phyloP scores from a whole-genome alignment of 2,329 filamentous ascomycete species.

The Lizonia empirigonia region DNA sequence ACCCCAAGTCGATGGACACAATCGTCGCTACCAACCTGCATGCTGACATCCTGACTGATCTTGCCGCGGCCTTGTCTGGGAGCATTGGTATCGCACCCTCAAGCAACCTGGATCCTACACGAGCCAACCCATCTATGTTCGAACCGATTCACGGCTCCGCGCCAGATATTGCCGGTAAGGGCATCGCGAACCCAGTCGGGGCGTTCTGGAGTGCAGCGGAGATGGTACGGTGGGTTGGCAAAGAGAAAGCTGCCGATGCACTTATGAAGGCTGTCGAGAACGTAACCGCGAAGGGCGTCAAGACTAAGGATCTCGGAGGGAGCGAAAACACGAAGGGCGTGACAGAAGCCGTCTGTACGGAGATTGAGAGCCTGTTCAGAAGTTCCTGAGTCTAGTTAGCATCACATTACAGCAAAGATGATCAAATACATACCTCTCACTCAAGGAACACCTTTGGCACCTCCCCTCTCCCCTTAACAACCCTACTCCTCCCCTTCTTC shows the following conservation, averaged over 20 bases:
- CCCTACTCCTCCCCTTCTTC: slow-evolving; percentile 48
- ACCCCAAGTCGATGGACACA: slow-evolving; percentile 53
- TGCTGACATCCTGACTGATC: slow-evolving; percentile 70
- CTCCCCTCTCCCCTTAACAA: slow-evolving; percentile 44
- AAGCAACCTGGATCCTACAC: slow-evolving; percentile 68
- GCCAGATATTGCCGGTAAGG: slow-evolving; percentile 68
- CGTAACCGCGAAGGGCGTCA: slow-evolving; percentile 60
- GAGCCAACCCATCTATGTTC: slow-evolving; percentile 64
- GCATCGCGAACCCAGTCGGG: slow-evolving; percentile 66
- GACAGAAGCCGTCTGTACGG: slow-evolving; percentile 61
- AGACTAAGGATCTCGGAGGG: slow-evolving; percentile 67
- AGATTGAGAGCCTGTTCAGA: slow-evolving; percentile 54
- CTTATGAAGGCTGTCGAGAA: slow-evolving; percentile 66
- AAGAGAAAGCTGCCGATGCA: slow-evolving; percentile 61
- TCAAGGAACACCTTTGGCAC: slow-evolving; percentile 33
- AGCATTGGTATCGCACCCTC: slow-evolving; percentile 72
- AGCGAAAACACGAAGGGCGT: slow-evolving; percentile 62
- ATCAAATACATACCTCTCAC: slow-evolving; percentile 22
- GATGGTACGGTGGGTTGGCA: slow-evolving; percentile 69
- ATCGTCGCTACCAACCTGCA: slow-evolving; percentile 56
- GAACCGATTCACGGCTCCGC: slow-evolving; percentile 69
- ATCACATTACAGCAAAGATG: not conserved
- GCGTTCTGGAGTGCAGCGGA: slow-evolving; percentile 74
- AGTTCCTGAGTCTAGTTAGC: slow-evolving; percentile 17
- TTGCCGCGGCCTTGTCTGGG: slow-evolving; percentile 69